phyloP scores from a whole-genome alignment of 2,329 filamentous ascomycete species.

The Aspergillus ochraceoroseus region DNA sequence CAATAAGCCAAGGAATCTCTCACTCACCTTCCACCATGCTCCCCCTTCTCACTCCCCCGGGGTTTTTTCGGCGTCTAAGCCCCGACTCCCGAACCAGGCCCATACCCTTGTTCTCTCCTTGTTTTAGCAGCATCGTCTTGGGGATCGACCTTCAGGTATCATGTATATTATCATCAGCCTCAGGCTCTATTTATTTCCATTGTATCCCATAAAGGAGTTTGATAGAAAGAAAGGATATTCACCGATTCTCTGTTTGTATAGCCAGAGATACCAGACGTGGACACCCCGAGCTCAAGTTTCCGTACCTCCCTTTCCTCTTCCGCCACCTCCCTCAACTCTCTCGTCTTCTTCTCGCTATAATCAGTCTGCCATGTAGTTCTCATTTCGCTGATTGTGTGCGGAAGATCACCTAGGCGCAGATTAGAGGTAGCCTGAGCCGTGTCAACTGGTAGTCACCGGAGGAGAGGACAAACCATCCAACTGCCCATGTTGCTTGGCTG shows the following conservation, averaged over 20 bases:
- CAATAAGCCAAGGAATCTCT: constrained; percentile 28
- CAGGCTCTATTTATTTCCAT: constrained; percentile 21
- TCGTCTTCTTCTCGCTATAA: constrained; percentile 40
- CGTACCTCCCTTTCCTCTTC: constrained; percentile 50
- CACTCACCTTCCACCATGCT: constrained; percentile 10
- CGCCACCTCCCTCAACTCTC: constrained; percentile 22
- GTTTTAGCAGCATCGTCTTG: constrained; percentile 39
- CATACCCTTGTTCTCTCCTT: constrained; percentile 53
- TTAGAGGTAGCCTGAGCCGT: not conserved
- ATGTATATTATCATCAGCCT: constrained; percentile 43
- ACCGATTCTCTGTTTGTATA: constrained; percentile 39
- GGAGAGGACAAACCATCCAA: constrained; percentile 46
- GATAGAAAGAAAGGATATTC: constrained; percentile 24
- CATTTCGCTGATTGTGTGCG: constrained; percentile 34
- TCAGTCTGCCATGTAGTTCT: constrained; percentile 14
- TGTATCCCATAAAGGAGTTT: constrained; percentile 28
- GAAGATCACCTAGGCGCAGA: constrained; percentile 21
- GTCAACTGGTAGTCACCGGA: not conserved
- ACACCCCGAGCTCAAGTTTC: constrained; percentile 53
- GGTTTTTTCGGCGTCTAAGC: constrained; percentile 39
- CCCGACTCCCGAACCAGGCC: constrained; percentile 52
- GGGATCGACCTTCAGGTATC: constrained; percentile 34
- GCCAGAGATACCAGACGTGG: constrained; percentile 43
- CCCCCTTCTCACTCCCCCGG: constrained; percentile 14
- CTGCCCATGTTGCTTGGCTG: constrained; percentile 54